Evolutionary conservation across 208 protist species (phyloP), one percentile per base, ranked within the genome.

Genomic region (Trypanosoma lewisi): DNA sequence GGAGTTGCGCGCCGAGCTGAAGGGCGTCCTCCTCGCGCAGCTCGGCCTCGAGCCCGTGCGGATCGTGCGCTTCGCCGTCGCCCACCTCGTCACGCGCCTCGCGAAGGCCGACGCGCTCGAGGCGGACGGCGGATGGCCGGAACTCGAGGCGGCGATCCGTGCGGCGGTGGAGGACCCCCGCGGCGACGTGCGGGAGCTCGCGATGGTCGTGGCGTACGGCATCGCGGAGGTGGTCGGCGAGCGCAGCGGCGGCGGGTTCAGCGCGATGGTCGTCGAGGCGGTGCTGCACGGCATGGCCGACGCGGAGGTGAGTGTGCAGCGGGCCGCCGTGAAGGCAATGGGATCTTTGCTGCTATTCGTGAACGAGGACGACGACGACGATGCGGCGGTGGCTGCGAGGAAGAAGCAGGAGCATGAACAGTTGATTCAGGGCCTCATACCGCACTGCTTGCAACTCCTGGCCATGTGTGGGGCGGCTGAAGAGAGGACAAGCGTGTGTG

Each of bases 161-260:
- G 47, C 72, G 2, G 73, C 75, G 16, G 51, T 58, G 21, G 67
- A 81, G 31, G 80, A 81, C 70, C 51, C 67, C 6, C 70, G 81
- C 8, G 63, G 67, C 23, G 87, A 90, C 54, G 77, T 89, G 81
- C 85, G 90, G 6, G 90, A 94, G 77, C 61, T 96, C 30, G 70
- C 87, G 53, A 96, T 96, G 82, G 74, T 91, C 50, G 61, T 96
- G 42, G 75, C 90, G 19, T 85, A 90, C 77, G 83, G 83, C 67
- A 70, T 88, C 45, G 77, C 82, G 25, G 85, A 92, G 68, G 81
- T 89, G 34, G 77, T 90, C 33, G 54, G 69, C 5, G 77, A 82
- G 44, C 49, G 71, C 50, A 65, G 68, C 17, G 62, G 63, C 4
- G 52, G 79, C 1, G 69, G 54, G 5, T 19, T 47, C 42, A 23